Percentiles rank a stretch among this genome's conserved stretches.
These are phyloP conservation scores for Metschnikowia kofuensis DNA, from an alignment of 805 yeast species.

Conservation along the genomic window DNA sequence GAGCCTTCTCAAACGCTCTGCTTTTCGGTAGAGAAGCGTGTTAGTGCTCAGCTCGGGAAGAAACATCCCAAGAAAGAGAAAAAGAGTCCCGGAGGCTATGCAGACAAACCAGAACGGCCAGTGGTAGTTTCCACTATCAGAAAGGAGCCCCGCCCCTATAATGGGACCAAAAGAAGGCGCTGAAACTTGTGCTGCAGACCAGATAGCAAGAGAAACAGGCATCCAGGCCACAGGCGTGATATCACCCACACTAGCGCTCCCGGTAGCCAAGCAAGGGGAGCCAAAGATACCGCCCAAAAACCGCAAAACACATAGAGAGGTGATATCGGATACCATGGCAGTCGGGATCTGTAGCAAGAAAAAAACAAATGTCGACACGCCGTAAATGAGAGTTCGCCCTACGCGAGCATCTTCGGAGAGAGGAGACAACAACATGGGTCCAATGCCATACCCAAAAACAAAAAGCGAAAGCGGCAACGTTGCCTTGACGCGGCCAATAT, in stretches of 20 bases:
- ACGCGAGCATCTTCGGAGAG: constrained; percentile 51
- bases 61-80: constrained; percentile 34
- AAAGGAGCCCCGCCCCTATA: constrained; percentile 48
- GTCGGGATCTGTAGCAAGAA: constrained; percentile 53
- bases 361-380: constrained; percentile 45
- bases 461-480: constrained; percentile 51
- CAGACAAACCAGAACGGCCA: constrained; percentile 53
- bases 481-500: constrained; percentile 43
- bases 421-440: constrained; percentile 59
- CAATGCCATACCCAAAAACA: constrained; percentile 59
- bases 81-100: constrained; percentile 37
- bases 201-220: constrained; percentile 46
- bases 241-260: constrained; percentile 57
- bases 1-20: constrained; percentile 42
- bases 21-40: constrained; percentile 45
- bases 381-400: constrained; percentile 52
- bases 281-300: constrained; percentile 54
- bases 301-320: constrained; percentile 47
- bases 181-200: constrained; percentile 52
- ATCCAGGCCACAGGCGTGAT: constrained; percentile 38
- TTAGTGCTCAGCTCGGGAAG: constrained; percentile 50
- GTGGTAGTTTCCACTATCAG: constrained; percentile 37
- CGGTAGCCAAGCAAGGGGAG: constrained; percentile 56
- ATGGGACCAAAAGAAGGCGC: constrained; percentile 59
- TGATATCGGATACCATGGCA: constrained; percentile 48